Conservation (phyloP, 495 filamentous ascomycete species). For the Acidomyces sp. region DNA sequence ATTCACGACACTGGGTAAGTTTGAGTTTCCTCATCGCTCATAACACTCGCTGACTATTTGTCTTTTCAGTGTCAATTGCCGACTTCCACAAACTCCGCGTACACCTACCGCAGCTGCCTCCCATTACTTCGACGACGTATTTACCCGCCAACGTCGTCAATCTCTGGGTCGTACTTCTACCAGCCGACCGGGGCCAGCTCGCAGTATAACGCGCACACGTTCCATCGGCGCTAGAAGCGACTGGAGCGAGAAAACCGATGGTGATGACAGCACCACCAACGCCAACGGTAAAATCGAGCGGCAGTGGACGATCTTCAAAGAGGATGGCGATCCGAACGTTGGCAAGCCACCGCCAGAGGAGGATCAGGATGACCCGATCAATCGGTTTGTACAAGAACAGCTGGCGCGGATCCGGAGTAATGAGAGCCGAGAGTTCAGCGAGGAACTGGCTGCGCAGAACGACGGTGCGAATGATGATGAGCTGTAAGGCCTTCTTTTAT, state of each 20-base stretch:
- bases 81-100: constrained; percentile 82
- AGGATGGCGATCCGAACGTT: constrained; percentile 10
- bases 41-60: constrained; percentile 13
- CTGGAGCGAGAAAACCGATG: constrained; percentile 43
- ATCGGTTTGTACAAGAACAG: constrained; percentile 29
- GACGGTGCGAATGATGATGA: constrained; percentile 19
- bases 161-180: constrained; percentile 4
- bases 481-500: background rate
- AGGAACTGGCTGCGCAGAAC: constrained; percentile 27
- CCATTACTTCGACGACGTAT: constrained; percentile 92
- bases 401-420: constrained; percentile 24
- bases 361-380: constrained; percentile 28
- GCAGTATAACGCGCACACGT: constrained; percentile 69
- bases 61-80: constrained; percentile 59
- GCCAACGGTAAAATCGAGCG: constrained; percentile 13
- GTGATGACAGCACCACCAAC: constrained; percentile 27
- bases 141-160: constrained; percentile 43
- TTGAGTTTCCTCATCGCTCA: constrained; percentile 3
- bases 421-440: constrained; percentile 18
- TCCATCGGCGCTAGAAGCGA: constrained; percentile 83
- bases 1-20: constrained; percentile 90
- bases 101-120: constrained; percentile 68
- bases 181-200: constrained; percentile 39
- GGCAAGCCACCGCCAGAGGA: constrained; percentile 23
- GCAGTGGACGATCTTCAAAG: constrained; percentile 17